Conservation (phyloP, 495 filamentous ascomycete species). For the Lindgomyces ingoldianus region DNA sequence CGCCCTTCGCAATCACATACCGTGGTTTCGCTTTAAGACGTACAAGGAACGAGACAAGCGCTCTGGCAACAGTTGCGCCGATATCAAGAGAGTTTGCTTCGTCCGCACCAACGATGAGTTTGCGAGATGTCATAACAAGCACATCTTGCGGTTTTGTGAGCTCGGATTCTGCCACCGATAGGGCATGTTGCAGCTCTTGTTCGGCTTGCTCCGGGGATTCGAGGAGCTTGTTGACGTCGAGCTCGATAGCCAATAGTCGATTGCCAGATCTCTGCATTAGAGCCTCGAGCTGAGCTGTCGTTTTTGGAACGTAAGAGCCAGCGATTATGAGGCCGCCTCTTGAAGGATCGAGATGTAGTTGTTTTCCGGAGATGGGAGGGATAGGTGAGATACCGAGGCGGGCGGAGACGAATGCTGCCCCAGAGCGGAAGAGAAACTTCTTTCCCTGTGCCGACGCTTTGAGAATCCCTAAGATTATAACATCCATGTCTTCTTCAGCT, state of each 20-base stretch:
- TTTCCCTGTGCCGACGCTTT: constrained; percentile 50
- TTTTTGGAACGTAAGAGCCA: constrained; percentile 59
- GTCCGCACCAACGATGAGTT: constrained; percentile 51
- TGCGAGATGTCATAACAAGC: constrained; percentile 57
- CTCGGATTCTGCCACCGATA: constrained; percentile 41
- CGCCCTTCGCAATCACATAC: constrained; percentile 59
- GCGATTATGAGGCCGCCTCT: constrained; percentile 56
- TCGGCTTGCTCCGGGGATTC: constrained; percentile 37
- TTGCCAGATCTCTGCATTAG: constrained; percentile 46
- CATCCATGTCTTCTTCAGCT: constrained; percentile 56
- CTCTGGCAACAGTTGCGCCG: constrained; percentile 50
- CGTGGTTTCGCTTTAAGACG: constrained; percentile 50
- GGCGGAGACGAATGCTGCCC: constrained; percentile 58
- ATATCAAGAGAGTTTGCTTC: constrained; percentile 52
- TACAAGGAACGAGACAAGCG: constrained; percentile 50
- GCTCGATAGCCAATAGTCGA: constrained; percentile 51
- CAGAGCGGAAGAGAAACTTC: constrained; percentile 56
- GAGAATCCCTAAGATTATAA: constrained; percentile 52
- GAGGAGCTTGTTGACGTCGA: constrained; percentile 52
- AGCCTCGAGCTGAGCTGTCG: constrained; percentile 52
- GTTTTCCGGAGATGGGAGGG: constrained; percentile 49
- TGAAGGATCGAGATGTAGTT: constrained; percentile 44
- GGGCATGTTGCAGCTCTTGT: constrained; percentile 9
- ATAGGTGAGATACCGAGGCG: constrained; percentile 53
- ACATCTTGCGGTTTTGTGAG: constrained; percentile 46